Conservation (phyloP, 1,284 basidiomycete species). For the Ustilago shanxiensis region DNA sequence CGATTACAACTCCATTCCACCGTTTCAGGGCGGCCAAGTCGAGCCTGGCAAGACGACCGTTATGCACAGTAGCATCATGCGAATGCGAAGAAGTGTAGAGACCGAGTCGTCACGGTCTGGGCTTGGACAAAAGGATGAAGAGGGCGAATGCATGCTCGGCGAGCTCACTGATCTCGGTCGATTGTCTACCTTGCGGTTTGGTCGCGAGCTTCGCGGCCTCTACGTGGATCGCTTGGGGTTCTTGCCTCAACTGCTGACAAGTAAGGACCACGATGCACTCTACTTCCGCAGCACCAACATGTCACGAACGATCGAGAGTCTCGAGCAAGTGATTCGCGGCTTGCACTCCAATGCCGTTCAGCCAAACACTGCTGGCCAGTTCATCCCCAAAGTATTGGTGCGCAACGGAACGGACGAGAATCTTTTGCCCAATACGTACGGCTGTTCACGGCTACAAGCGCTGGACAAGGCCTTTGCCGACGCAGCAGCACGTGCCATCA, state of each 20-base stretch:
- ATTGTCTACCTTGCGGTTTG: slow-evolving; percentile 79
- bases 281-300: slow-evolving; percentile 78
- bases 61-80: slow-evolving; percentile 42
- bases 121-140: slow-evolving; percentile 27
- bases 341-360: slow-evolving; percentile 39
- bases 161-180: slow-evolving; percentile 83
- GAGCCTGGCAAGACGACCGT: slow-evolving; percentile 27
- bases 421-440: slow-evolving; percentile 78
- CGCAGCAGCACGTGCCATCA: slow-evolving; percentile 75
- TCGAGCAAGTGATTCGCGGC: slow-evolving; percentile 81
- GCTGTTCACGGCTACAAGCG: slow-evolving; percentile 76
- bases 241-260: slow-evolving; percentile 48
- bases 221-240: slow-evolving; percentile 78
- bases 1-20: slow-evolving; percentile 24
- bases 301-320: slow-evolving; percentile 80
- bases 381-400: slow-evolving; percentile 48
- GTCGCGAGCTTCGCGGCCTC: slow-evolving; percentile 76
- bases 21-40: slow-evolving; percentile 39
- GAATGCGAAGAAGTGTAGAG: slow-evolving; percentile 55
- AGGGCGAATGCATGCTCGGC: slow-evolving; percentile 75
- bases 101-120: slow-evolving; percentile 33
- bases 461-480: slow-evolving; percentile 58
- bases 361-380: slow-evolving; percentile 30
- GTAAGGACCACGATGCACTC: slow-evolving; percentile 43
- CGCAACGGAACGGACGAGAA: slow-evolving; percentile 77